Evolutionary conservation across 768 basidiomycete genomes (phyloP), one percentile per base, ranked within the genome.

Genomic region (Clitopilus passeckerianus): DNA sequence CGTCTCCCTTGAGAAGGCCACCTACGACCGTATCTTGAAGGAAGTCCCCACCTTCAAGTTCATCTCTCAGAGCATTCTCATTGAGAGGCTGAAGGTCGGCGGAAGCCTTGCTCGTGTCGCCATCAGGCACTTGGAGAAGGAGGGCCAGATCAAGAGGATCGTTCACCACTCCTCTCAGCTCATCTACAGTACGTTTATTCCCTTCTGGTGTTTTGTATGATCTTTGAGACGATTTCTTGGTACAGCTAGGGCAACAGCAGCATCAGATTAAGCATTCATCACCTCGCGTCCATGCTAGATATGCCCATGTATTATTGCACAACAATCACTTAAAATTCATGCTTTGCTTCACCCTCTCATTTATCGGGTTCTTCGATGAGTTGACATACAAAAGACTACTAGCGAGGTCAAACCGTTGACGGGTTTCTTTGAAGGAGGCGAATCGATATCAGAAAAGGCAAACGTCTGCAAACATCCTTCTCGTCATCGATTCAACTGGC

Each of bases 21-120:
- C 89, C 67, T 96, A 76, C 77, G 93, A 95, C 80, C 91, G 92
- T 70, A 94, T 97, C 82, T 74, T 96, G 71, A 98, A 98, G 85
- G 95, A 98, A 77, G 93, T 93, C 76, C 97, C 97, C 53, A 95
- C 95, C 74, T 99, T 95, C 93, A 91, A 91, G 71, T 92, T 98
- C 84, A 95, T 98, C 86, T 90, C 89, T 75, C 92, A 95, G 79
- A 91, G 89, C 70, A 95, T 95, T 76, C 91, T 99, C 78, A 97
- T 99, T 72, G 97, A 99, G 78, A 89, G 97, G 69, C 85, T 98
- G 76, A 98, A 98, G 73, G 83, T 99, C 75, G 95, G 95, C 75
- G 97, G 97, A 62, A 90, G 88, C 67, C 81, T 99, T 70, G 96
- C 97, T 56, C 91, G 95, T 58, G 72, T 90, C 64, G 93, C 93